Percentiles rank a stretch among this genome's conserved stretches.
Conservation (phyloP, 805 yeast species). For the Lipomyces sp. region DNA sequence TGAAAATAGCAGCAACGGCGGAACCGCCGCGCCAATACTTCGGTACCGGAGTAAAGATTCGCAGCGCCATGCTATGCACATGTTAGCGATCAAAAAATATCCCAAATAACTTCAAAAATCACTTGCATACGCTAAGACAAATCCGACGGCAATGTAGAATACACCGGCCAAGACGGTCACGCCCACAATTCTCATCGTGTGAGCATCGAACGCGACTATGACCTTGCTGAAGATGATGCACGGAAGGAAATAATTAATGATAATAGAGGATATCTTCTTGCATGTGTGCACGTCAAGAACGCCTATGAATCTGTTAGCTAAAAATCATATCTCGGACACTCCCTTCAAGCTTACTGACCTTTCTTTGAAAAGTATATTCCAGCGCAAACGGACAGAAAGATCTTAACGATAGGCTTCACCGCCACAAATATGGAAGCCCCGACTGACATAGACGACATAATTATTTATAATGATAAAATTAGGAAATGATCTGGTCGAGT, state of each 20-base stretch:
- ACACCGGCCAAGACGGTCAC: slow-evolving; percentile 52
- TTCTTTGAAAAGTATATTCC: slow-evolving; percentile 64
- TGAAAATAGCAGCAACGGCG: slow-evolving; percentile 67
- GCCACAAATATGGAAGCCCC: slow-evolving; percentile 74
- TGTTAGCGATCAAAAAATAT: not conserved
- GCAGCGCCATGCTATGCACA: slow-evolving; percentile 36
- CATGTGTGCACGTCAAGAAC: slow-evolving; percentile 37
- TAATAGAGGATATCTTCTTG: slow-evolving; percentile 64
- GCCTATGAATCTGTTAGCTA: slow-evolving; percentile 5
- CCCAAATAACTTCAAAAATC: not conserved
- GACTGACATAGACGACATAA: slow-evolving; percentile 34
- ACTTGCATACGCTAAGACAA: slow-evolving; percentile 38
- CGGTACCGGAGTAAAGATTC: slow-evolving; percentile 58
- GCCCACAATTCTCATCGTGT: slow-evolving; percentile 69
- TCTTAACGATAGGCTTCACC: slow-evolving; percentile 82
- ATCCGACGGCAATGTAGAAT: slow-evolving; percentile 48
- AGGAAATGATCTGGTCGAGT: not conserved
- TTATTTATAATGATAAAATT: not conserved
- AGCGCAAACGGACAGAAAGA: slow-evolving; percentile 63
- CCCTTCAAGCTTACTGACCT: slow-evolving; percentile 50
- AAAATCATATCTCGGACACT: not conserved
- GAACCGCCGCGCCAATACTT: slow-evolving; percentile 74
- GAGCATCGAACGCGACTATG: slow-evolving; percentile 60
- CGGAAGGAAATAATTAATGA: slow-evolving; percentile 69
- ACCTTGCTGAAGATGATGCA: slow-evolving; percentile 72